phyloP scores from a whole-genome alignment of 1,139 yeast species.

The Lodderomyces orthopsilosis region DNA sequence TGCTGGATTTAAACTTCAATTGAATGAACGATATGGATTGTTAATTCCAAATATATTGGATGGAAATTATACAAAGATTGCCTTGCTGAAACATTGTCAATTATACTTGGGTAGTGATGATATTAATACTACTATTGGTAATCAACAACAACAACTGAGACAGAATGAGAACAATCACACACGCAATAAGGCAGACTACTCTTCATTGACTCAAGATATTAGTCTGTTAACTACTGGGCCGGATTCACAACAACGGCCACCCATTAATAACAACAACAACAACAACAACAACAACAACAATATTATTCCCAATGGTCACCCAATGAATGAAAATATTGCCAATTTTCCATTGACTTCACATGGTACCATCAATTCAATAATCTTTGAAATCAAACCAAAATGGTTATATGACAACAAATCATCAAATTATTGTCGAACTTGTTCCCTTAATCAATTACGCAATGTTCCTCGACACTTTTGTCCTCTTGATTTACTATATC shows the following conservation, averaged over 20 bases:
- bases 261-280: neutral
- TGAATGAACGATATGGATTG: constrained; percentile 39
- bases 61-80: constrained; percentile 27
- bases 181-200: neutral
- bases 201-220: neutral
- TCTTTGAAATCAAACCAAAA: constrained; percentile 46
- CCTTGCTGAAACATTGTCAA: constrained; percentile 38
- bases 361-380: constrained; percentile 25
- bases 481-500: constrained; percentile 40
- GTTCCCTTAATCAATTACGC: constrained; percentile 40
- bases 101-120: constrained; percentile 20
- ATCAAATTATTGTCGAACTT: constrained; percentile 44
- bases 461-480: constrained; percentile 41
- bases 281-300: neutral
- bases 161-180: no score
- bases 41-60: constrained; percentile 40
- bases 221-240: neutral
- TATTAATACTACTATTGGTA: neutral
- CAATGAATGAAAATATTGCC: neutral
- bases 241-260: neutral
- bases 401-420: constrained; percentile 44
- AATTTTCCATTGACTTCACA: neutral
- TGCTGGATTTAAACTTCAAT: constrained; percentile 30
- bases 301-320: neutral
- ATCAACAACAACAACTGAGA: constrained; percentile 1